Evolutionary conservation across 768 basidiomycete genomes (phyloP).

Genomic region (Ramaria sp.): DNA sequence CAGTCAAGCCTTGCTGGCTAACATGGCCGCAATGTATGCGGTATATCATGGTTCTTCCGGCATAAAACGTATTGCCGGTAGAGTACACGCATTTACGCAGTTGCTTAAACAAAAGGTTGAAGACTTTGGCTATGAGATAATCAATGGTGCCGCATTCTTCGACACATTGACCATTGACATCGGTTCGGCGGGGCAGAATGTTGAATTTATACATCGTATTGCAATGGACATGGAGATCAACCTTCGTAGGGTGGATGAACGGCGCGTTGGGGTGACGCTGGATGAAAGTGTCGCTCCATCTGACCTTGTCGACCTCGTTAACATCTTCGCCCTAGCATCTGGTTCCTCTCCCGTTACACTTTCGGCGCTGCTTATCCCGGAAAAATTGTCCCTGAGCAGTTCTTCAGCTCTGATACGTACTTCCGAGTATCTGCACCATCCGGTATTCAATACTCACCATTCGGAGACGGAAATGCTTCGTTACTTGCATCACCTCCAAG

Average conservation of each 20-base stretch:
- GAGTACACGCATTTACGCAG: conserved; percentile 83
- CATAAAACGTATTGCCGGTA: conserved; percentile 72
- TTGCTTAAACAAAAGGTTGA: conserved; percentile 61
- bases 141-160: conserved; percentile 67
- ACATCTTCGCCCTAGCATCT: conserved; percentile 67
- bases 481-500: conserved; percentile 87
- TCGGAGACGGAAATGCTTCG: conserved; percentile 99
- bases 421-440: conserved; percentile 68
- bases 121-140: conserved; percentile 59
- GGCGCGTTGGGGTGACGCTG: conserved; percentile 76
- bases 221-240: conserved; percentile 67
- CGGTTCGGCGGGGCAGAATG: conserved; percentile 42
- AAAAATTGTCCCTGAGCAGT: conserved; percentile 26
- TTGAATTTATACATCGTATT: conserved; percentile 55
- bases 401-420: conserved; percentile 48
- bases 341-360: conserved; percentile 37
- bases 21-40: conserved; percentile 99
- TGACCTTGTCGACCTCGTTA: conserved; percentile 68
- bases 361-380: conserved; percentile 35
- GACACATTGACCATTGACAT: conserved; percentile 83
- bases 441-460: conserved; percentile 94
- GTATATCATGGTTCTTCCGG: conserved; percentile 92
- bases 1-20: conserved; percentile 92
- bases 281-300: conserved; percentile 80
- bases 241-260: conserved; percentile 65